These are phyloP conservation scores for Coleophoma eucalyptorum DNA, from an alignment of 2,329 filamentous ascomycete genomes.

Conservation along the genomic window DNA sequence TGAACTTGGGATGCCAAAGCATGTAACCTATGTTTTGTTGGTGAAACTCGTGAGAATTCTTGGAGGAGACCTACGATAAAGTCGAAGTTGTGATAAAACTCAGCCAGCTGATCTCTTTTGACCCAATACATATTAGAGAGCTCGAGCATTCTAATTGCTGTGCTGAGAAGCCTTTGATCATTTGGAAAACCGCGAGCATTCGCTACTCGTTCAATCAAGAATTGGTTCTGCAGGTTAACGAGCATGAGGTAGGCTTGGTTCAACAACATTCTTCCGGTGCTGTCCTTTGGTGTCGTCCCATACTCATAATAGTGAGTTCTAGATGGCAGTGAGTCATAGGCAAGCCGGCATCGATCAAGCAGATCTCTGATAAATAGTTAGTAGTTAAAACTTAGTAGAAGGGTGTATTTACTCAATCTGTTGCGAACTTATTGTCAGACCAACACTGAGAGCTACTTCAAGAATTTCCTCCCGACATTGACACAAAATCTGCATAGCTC, in stretches of 20 bases:
- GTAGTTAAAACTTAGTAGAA: no score
- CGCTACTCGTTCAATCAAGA: conserved; percentile 22
- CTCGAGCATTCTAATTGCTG: conserved; percentile 23
- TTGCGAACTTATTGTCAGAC: no score
- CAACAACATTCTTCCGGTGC: conserved; percentile 11
- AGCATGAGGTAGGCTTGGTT: conserved; percentile 15
- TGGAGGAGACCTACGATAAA: conserved; percentile 18
- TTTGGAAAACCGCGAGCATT: conserved; percentile 17
- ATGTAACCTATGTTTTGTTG: conserved; percentile 6
- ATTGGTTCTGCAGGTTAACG: conserved; percentile 20
- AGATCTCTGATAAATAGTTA: conserved; percentile 8
- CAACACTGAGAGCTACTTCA: not conserved
- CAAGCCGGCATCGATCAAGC: conserved; percentile 12
- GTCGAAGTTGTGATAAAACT: conserved; percentile 18
- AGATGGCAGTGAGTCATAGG: conserved; percentile 12
- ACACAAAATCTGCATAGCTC: conserved; percentile 13
- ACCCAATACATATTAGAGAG: conserved; percentile 22
- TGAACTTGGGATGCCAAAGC: conserved; percentile 20
- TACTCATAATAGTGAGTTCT: conserved; percentile 16
- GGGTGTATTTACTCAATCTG: no score
- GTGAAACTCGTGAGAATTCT: conserved; percentile 1
- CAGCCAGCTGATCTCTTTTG: conserved; percentile 18
- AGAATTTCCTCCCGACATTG: conserved; percentile 24
- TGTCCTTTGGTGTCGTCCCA: conserved; percentile 12
- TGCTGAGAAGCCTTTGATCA: conserved; percentile 18